phyloP scores from a whole-genome alignment of 2,329 filamentous ascomycete species.

The Ceratocystis cubensis region DNA sequence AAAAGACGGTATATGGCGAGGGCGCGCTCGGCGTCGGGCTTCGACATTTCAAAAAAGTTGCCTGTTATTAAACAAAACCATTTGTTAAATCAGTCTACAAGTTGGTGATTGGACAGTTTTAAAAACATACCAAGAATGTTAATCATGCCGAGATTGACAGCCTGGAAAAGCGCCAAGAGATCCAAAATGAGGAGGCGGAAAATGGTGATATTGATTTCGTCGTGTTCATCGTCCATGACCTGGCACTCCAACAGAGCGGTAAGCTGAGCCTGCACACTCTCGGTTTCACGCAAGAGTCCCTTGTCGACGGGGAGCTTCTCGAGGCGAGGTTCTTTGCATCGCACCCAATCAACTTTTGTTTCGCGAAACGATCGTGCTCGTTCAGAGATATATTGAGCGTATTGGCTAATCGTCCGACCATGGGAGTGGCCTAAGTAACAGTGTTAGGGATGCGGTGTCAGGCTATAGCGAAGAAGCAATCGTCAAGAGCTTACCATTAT shows the following conservation, averaged over 20 bases:
- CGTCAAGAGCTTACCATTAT: slow-evolving; percentile 57
- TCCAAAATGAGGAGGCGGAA: slow-evolving; percentile 87
- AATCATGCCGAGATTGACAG: slow-evolving; percentile 93
- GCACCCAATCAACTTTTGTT: slow-evolving; percentile 82
- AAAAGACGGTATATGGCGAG: slow-evolving; percentile 88
- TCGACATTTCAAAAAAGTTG: slow-evolving; percentile 97
- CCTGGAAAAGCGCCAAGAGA: slow-evolving; percentile 78
- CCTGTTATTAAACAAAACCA: slow-evolving; percentile 38
- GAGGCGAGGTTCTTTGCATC: slow-evolving; percentile 65
- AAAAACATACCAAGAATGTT: slow-evolving; percentile 68
- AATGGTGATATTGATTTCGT: slow-evolving; percentile 90
- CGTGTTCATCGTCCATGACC: slow-evolving; percentile 81
- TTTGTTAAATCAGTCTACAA: neutral
- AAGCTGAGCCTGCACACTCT: slow-evolving; percentile 80
- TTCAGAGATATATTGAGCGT: slow-evolving; percentile 74
- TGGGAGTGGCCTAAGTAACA: slow-evolving; percentile 66
- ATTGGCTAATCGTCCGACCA: slow-evolving; percentile 85
- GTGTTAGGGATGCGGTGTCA: neutral
- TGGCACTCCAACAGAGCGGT: slow-evolving; percentile 71
- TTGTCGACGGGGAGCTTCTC: slow-evolving; percentile 84
- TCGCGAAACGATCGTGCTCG: slow-evolving; percentile 71
- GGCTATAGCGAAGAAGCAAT: neutral
- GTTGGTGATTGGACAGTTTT: neutral
- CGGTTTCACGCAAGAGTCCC: slow-evolving; percentile 80
- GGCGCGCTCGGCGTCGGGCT: slow-evolving; percentile 80